Conservation (phyloP, 345 rosid genomes). For the Triadica sebifera region DNA sequence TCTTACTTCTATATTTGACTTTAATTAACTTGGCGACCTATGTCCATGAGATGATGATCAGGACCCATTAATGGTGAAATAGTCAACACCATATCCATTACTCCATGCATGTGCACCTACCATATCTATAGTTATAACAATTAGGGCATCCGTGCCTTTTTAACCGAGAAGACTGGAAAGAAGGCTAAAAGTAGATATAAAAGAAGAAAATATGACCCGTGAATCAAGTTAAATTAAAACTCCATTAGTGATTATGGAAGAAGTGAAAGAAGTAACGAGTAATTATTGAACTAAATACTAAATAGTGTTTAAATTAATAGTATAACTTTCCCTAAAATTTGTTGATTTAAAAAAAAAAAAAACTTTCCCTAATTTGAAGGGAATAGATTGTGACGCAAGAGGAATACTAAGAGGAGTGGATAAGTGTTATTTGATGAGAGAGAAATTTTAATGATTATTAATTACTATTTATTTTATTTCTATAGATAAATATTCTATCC, state of each 20-base stretch:
- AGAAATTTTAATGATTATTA: too few relatives aligned
- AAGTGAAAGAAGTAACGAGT: background rate
- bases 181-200: background rate
- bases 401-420: too few relatives aligned
- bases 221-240: conserved; percentile 22
- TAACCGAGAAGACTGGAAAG: background rate
- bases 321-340: too few relatives aligned
- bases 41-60: conserved; percentile 14
- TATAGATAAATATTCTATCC: too few relatives aligned
- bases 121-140: background rate
- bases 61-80: conserved; percentile 14
- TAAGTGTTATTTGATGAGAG: too few relatives aligned
- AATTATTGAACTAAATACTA: background rate
- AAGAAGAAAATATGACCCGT: conserved; percentile 25
- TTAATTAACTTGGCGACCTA: background rate
- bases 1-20: conserved; percentile 2
- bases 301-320: too few relatives aligned
- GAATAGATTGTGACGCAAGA: conserved; percentile 16
- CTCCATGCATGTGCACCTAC: background rate
- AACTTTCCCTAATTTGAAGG: conserved; percentile 22
- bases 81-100: conserved; percentile 15
- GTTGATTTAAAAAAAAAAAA: too few relatives aligned
- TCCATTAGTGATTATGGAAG: background rate
- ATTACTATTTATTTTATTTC: too few relatives aligned
- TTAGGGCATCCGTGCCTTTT: background rate